Evolutionary conservation across 164 flowering plant species (phyloP).

Genomic region (Aristolochia contorta): DNA sequence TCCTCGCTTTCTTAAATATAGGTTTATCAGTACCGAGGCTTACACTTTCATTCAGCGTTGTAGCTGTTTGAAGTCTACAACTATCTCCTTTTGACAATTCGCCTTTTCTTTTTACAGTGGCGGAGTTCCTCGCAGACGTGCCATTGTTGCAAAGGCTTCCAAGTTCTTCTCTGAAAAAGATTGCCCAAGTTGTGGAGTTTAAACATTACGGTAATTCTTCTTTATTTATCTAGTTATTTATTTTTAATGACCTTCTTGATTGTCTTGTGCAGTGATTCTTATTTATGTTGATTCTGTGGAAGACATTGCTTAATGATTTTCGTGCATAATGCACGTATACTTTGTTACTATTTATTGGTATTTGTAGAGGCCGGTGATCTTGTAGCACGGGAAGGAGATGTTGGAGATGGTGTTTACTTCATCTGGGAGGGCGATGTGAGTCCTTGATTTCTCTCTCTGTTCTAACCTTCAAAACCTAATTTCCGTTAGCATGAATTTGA

Average conservation of each 20-base stretch:
- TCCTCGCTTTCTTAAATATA: too few relatives aligned
- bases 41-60: too few relatives aligned
- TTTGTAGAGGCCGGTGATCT: background rate
- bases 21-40: too few relatives aligned
- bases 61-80: too few relatives aligned
- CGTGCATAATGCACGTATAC: background rate
- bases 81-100: too few relatives aligned
- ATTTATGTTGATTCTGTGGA: too few relatives aligned
- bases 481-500: background rate
- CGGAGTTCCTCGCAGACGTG: constrained; percentile 67
- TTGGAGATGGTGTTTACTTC: constrained; percentile 2
- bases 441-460: background rate
- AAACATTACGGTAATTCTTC: constrained; percentile 44
- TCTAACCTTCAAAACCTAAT: background rate
- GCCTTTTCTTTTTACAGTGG: constrained; percentile 28
- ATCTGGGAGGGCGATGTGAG: constrained; percentile 1
- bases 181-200: constrained; percentile 47
- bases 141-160: constrained; percentile 80
- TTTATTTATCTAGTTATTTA: too few relatives aligned
- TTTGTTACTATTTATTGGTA: background rate
- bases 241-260: too few relatives aligned
- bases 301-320: too few relatives aligned
- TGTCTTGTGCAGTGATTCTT: too few relatives aligned
- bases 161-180: constrained; percentile 49
- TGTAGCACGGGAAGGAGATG: background rate